Evolutionary conservation across 495 filamentous ascomycete genomes (phyloP).

Genomic region (Parathielavia hyrcaniae): DNA sequence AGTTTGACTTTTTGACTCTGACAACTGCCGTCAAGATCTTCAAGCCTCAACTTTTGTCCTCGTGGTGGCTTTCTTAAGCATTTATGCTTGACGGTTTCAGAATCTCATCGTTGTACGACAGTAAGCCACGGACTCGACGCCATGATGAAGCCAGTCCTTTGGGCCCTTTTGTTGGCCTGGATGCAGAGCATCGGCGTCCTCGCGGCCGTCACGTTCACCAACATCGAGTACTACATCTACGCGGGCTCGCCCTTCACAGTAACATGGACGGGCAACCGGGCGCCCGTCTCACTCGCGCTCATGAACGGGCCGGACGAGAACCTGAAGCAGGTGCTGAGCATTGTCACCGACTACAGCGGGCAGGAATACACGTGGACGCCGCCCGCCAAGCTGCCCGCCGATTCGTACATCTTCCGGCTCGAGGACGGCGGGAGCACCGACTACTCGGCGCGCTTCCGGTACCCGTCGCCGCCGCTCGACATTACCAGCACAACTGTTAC

Average conservation of each 20-base stretch:
- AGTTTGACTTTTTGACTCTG: too few relatives aligned
- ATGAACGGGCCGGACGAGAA: conserved; percentile 10
- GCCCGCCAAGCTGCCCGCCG: background rate
- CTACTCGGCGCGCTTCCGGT: conserved; percentile 13
- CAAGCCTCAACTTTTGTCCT: too few relatives aligned
- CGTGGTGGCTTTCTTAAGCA: too few relatives aligned
- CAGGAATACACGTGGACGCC: conserved; percentile 13
- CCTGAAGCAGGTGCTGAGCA: conserved; percentile 5
- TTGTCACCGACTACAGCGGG: background rate
- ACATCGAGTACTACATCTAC: conserved; percentile 12
- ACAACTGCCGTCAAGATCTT: too few relatives aligned
- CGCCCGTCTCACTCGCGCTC: conserved; percentile 7
- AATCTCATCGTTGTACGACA: too few relatives aligned
- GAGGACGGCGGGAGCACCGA: conserved; percentile 9
- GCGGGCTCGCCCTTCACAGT: conserved; percentile 3
- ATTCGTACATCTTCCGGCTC: conserved; percentile 8
- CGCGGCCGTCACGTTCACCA: conserved; percentile 10
- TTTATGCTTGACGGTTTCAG: too few relatives aligned
- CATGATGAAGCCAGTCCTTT: too few relatives aligned
- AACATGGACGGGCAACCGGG: conserved; percentile 12
- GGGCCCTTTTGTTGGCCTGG: too few relatives aligned
- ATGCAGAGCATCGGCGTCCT: background rate
- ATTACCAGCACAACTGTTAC: background rate
- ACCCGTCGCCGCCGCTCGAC: background rate
- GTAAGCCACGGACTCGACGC: too few relatives aligned